Conservation (phyloP, 1,139 yeast genomes). For the Saccharomyces hybrid region DNA sequence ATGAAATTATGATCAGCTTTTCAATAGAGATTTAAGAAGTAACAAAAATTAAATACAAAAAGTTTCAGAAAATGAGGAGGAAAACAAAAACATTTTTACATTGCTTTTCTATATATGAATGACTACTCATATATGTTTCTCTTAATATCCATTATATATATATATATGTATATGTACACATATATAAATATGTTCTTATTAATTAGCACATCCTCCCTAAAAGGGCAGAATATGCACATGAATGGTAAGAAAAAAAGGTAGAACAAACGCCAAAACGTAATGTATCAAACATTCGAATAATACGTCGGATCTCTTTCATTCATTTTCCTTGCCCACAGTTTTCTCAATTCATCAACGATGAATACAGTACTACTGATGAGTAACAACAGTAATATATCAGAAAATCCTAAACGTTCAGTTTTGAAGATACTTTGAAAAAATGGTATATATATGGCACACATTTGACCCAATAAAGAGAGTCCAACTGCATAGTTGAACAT, state of each 20-base stretch:
- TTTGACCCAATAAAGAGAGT: too few species aligned
- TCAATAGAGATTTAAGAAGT: too few species aligned
- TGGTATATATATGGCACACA: too few species aligned
- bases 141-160: neutral
- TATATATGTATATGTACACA: neutral
- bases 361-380: conserved; percentile 71
- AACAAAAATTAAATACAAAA: too few species aligned
- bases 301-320: conserved; percentile 13
- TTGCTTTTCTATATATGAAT: neutral
- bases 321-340: conserved; percentile 34
- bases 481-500: too few species aligned
- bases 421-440: too few species aligned
- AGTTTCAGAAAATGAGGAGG: neutral
- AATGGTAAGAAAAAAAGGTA: neutral
- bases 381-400: conserved; percentile 59
- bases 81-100: neutral
- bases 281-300: conserved; percentile 24
- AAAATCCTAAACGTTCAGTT: conserved; percentile 73
- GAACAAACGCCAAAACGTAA: neutral
- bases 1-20: conserved; percentile 2
- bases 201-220: neutral
- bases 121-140: neutral
- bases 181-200: neutral
- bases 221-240: neutral
- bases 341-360: conserved; percentile 76